Evolutionary conservation across 306 rosid genomes (phyloP).

Genomic region (Lathyrus sativus): DNA sequence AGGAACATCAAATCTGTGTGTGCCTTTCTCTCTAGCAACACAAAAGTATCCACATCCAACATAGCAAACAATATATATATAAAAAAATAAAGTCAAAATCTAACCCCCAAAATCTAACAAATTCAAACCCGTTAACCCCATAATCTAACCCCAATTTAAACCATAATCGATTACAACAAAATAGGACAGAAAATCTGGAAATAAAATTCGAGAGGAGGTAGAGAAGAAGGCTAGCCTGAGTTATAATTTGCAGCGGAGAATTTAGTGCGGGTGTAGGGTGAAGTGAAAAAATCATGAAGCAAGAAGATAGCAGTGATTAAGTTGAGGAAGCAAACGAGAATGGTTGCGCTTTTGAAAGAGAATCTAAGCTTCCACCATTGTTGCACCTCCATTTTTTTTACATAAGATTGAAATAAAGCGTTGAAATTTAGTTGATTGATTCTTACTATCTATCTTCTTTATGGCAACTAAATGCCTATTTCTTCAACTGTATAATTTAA

Average conservation of each 20-base stretch:
- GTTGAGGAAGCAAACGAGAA: slow-evolving; percentile 69
- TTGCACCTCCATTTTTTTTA: slow-evolving; percentile 64
- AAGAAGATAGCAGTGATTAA: slow-evolving; percentile 61
- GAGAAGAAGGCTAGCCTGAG: slow-evolving; percentile 49
- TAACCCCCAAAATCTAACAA: slow-evolving; percentile 29
- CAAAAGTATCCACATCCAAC: not conserved
- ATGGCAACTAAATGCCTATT: too few relatives aligned
- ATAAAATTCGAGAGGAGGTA: slow-evolving; percentile 19
- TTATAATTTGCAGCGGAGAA: slow-evolving; percentile 39
- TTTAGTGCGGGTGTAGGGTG: slow-evolving; percentile 66
- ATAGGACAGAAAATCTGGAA: not conserved
- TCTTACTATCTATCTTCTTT: not conserved
- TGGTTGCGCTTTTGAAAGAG: slow-evolving; percentile 89
- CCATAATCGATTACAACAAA: slow-evolving; percentile 24
- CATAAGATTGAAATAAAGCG: not conserved
- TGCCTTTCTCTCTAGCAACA: not conserved
- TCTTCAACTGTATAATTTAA: too few relatives aligned
- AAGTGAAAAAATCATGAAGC: slow-evolving; percentile 75
- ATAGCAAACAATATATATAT: not conserved
- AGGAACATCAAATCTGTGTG: not conserved
- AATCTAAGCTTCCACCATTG: slow-evolving; percentile 73
- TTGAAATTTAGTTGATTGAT: not conserved
- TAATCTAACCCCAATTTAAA: not conserved
- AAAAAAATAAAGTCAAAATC: slow-evolving; percentile 1
- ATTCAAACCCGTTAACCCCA: not conserved